Evolutionary conservation across 768 basidiomycete genomes (phyloP).

Genomic region (Suillus sp.): DNA sequence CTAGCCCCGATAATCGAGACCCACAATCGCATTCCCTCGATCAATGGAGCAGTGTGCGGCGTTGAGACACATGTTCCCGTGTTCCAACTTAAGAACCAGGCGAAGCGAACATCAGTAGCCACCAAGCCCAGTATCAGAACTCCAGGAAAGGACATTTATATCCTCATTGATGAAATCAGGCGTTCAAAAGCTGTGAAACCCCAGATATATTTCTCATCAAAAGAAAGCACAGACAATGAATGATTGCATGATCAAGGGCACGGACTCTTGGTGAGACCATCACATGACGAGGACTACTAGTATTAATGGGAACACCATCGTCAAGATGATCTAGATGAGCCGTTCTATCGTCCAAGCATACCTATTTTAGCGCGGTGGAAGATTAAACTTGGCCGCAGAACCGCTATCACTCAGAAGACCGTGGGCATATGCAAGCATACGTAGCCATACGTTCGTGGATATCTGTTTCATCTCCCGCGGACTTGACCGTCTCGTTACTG

Average conservation of each 20-base stretch:
- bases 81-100: not conserved
- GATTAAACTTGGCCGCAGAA: not conserved
- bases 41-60: not conserved
- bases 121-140: no score
- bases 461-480: slow-evolving; percentile 11
- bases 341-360: not conserved
- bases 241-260: not conserved
- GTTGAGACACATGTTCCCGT: not conserved
- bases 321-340: slow-evolving; percentile 3
- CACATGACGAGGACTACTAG: not conserved
- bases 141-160: not conserved
- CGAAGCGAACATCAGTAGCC: not conserved
- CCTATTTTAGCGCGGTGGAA: not conserved
- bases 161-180: not conserved
- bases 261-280: not conserved
- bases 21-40: slow-evolving; percentile 1
- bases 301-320: not conserved
- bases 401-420: slow-evolving; percentile 6
- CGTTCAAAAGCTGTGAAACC: slow-evolving; percentile 1
- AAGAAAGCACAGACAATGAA: slow-evolving; percentile 4
- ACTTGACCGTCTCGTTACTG: slow-evolving; percentile 11
- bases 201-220: not conserved
- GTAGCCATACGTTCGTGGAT: not conserved
- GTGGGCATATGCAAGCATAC: slow-evolving; percentile 5
- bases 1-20: not conserved